Evolutionary conservation across 768 basidiomycete genomes (phyloP).

Genomic region (Amanita exitialis): DNA sequence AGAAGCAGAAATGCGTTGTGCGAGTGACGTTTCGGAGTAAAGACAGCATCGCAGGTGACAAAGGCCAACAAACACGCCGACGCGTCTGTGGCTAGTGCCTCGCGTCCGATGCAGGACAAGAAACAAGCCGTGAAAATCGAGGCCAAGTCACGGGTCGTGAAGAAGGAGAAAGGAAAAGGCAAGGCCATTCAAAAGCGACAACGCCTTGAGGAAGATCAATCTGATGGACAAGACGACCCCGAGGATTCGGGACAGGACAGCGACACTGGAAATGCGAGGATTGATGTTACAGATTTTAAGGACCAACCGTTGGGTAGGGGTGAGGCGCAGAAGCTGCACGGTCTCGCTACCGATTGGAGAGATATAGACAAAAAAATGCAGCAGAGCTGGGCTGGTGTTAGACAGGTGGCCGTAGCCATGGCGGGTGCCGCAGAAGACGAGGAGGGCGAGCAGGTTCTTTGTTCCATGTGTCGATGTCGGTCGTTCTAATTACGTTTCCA

Average conservation of each 20-base stretch:
- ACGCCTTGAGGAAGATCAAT: conserved; percentile 13
- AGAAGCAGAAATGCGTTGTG: conserved; percentile 13
- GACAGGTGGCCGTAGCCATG: conserved; percentile 44
- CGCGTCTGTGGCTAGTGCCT: conserved; percentile 27
- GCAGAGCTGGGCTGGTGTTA: conserved; percentile 33
- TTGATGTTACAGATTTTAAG: conserved; percentile 51
- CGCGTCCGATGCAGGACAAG: conserved; percentile 56
- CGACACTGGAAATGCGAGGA: conserved; percentile 38
- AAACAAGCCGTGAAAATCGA: conserved; percentile 36
- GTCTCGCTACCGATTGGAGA: conserved; percentile 56
- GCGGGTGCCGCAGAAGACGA: conserved; percentile 53
- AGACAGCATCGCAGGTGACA: conserved; percentile 27
- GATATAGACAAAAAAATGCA: conserved; percentile 40
- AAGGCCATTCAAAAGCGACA: conserved; percentile 17
- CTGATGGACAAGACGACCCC: conserved; percentile 14
- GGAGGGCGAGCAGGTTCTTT: conserved; percentile 39
- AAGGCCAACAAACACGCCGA: conserved; percentile 19
- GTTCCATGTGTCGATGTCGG: not conserved
- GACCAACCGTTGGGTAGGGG: conserved; percentile 56
- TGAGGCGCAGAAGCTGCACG: conserved; percentile 42
- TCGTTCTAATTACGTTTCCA: conserved; percentile 20
- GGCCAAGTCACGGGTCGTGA: conserved; percentile 18
- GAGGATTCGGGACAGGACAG: conserved; percentile 18
- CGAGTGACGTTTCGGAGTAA: conserved; percentile 24
- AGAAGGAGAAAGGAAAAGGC: conserved; percentile 27